Evolutionary conservation across 208 protist genomes (phyloP).

Genomic region (Leishmania lainsoni): DNA sequence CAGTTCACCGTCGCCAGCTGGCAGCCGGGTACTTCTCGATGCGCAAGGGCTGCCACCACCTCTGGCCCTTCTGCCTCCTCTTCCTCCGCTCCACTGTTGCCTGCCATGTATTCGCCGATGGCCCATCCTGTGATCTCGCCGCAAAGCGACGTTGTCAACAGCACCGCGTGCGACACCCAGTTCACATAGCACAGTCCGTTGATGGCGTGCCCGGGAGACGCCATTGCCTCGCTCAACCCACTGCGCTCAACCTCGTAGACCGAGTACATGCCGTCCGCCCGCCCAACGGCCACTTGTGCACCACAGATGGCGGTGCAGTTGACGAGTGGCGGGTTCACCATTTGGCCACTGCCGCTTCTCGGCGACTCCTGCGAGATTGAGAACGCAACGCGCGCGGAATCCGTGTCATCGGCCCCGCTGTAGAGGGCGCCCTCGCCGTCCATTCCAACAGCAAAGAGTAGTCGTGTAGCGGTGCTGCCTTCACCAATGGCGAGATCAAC

Average conservation of each 20-base stretch:
- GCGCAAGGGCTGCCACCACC: slow-evolving; percentile 43
- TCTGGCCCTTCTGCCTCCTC: slow-evolving; percentile 47
- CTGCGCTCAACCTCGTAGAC: slow-evolving; percentile 41
- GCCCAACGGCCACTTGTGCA: slow-evolving; percentile 45
- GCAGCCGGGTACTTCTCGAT: slow-evolving; percentile 48
- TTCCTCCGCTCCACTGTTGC: slow-evolving; percentile 14
- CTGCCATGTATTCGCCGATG: slow-evolving; percentile 39
- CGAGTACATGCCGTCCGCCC: slow-evolving; percentile 71
- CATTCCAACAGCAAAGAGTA: slow-evolving; percentile 69
- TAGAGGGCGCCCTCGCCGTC: slow-evolving; percentile 58
- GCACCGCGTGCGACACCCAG: slow-evolving; percentile 39
- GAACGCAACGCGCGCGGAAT: slow-evolving; percentile 24
- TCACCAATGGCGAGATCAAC: slow-evolving; percentile 12
- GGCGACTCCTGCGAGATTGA: not conserved
- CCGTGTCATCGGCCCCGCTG: slow-evolving; percentile 9
- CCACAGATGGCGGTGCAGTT: slow-evolving; percentile 48
- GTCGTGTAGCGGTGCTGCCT: not conserved
- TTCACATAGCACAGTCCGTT: slow-evolving; percentile 70
- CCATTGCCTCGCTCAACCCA: slow-evolving; percentile 29
- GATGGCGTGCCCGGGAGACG: slow-evolving; percentile 59
- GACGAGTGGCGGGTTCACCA: slow-evolving; percentile 80
- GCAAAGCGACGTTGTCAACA: slow-evolving; percentile 74
- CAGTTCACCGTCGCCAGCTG: slow-evolving; percentile 48
- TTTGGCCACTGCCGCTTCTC: slow-evolving; percentile 18
- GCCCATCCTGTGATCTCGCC: slow-evolving; percentile 80